Base-by-base conservation (phyloP, 345 rosid genomes). In the Kernera saxatilis region DNA sequence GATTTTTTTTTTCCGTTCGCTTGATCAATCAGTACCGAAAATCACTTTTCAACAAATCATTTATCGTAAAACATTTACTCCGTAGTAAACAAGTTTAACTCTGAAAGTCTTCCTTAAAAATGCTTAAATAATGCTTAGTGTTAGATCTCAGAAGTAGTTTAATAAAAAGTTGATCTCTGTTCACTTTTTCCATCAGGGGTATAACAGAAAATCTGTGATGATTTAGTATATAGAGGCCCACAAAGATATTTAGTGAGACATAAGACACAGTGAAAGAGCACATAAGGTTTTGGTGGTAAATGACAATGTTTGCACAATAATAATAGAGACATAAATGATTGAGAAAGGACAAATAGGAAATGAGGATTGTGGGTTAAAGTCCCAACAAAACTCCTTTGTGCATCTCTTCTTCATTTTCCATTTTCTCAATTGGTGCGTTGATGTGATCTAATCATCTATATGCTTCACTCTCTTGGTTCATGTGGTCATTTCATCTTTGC, bases 291-390 rank as follows among this genome's bases (percentile, higher is more conserved):
- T 52, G 45, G 70, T 72, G 76, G 76, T 22, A 7, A 52, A 53
- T 72, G 76, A 72, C 70, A 43, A 52, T 63, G 69, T 62, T 22
- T 52, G 55, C 76, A 63, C 70, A 62, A 72, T 72, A 15, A 52
- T 63, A 72, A 62, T 46, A 71, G 44, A 50, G 53, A 50, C 66
- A 50, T 1, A 26, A 21, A 51, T 40, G 61, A 71, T 40, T 50
- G 17, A 3, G 50, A 27, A 37, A 50, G 43, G 62, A 71, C 62
- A 2, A 50, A 33, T 52, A 61, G 35, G 33, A 21, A 61, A 27
- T 27, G 30, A 40, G 10, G 22, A 18, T 27, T 50, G 53, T 22
- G 69, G 69, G 44, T 52, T 40, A 30, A 51, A 22, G 44, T 40
- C 62, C 54, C 54, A 71, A 52, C 75, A 40, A 40, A 40, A 40